A percentile compares a stretch with the other conserved stretches of the same genome.
Evolutionary conservation across 805 yeast genomes (phyloP).

Genomic region (Kodamaea hsintzibuensis): DNA sequence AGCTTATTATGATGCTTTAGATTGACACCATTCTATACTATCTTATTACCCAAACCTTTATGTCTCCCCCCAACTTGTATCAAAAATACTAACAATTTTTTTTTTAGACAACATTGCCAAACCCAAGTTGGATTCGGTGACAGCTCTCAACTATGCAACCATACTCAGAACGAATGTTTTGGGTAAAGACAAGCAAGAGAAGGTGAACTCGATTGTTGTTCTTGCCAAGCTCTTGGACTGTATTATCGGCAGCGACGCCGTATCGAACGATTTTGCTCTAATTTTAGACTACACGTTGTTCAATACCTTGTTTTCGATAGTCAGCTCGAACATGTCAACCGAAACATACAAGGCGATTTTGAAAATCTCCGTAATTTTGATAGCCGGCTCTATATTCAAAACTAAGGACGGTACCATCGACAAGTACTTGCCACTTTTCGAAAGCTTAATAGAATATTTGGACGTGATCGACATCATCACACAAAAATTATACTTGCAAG

Average conservation of each 20-base stretch:
- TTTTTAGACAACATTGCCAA: constrained; percentile 25
- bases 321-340: constrained; percentile 41
- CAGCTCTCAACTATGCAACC: constrained; percentile 35
- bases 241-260: constrained; percentile 40
- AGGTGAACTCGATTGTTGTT: constrained; percentile 53
- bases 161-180: constrained; percentile 44
- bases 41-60: no score
- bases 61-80: not conserved
- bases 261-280: constrained; percentile 30
- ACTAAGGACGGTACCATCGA: constrained; percentile 35
- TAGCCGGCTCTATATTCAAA: constrained; percentile 46
- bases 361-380: constrained; percentile 41
- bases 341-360: constrained; percentile 49
- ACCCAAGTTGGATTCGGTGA: constrained; percentile 31
- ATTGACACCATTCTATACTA: no score
- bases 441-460: constrained; percentile 36
- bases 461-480: constrained; percentile 46
- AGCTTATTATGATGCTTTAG: no score
- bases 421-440: constrained; percentile 37
- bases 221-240: constrained; percentile 53
- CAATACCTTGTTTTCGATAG: constrained; percentile 40
- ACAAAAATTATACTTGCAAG: constrained; percentile 43
- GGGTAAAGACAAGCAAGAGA: constrained; percentile 50
- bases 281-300: constrained; percentile 44
- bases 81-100: constrained; percentile 2